A percentile compares a stretch with the other conserved stretches of the same genome.
These are phyloP conservation scores for Alternaria atra DNA, from an alignment of 2,329 filamentous ascomycete species.

Conservation along the genomic window DNA sequence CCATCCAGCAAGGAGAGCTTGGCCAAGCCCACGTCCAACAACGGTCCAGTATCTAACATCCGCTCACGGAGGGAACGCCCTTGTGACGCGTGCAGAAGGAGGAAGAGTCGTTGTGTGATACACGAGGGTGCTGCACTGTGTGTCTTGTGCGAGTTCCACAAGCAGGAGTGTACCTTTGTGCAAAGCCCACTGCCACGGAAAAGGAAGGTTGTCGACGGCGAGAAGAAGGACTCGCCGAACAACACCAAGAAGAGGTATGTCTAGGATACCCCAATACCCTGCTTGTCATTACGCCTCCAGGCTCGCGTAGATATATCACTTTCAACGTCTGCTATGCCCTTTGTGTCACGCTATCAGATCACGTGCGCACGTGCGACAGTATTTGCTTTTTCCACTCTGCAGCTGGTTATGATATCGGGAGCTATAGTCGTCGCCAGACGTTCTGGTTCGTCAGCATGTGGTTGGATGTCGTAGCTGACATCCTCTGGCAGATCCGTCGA, in stretches of 20 bases:
- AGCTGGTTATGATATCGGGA: background rate
- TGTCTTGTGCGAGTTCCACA: conserved; percentile 79
- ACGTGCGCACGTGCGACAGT: conserved; percentile 34
- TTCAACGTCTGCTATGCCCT: conserved; percentile 11
- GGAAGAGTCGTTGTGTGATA: conserved; percentile 79
- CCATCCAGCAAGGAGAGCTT: conserved; percentile 56
- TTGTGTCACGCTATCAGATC: conserved; percentile 19
- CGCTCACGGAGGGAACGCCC: conserved; percentile 54
- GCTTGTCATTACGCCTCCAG: conserved; percentile 13
- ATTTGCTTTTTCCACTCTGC: background rate
- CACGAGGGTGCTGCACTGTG: conserved; percentile 78
- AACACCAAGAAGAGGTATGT: conserved; percentile 73
- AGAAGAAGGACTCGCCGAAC: conserved; percentile 66
- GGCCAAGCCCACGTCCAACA: conserved; percentile 49
- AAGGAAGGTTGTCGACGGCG: conserved; percentile 75
- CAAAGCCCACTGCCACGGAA: conserved; percentile 81
- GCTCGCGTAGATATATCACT: conserved; percentile 15
- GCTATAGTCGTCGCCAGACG: background rate
- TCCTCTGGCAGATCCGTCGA: conserved; percentile 48
- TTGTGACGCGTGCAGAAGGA: conserved; percentile 74
- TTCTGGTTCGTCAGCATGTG: conserved; percentile 5
- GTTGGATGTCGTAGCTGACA: conserved; percentile 34
- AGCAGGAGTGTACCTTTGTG: conserved; percentile 80
- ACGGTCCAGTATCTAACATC: conserved; percentile 49
- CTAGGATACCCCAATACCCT: conserved; percentile 36